phyloP scores from a whole-genome alignment of 331 rosid genomes.

The Quercus lobata region DNA sequence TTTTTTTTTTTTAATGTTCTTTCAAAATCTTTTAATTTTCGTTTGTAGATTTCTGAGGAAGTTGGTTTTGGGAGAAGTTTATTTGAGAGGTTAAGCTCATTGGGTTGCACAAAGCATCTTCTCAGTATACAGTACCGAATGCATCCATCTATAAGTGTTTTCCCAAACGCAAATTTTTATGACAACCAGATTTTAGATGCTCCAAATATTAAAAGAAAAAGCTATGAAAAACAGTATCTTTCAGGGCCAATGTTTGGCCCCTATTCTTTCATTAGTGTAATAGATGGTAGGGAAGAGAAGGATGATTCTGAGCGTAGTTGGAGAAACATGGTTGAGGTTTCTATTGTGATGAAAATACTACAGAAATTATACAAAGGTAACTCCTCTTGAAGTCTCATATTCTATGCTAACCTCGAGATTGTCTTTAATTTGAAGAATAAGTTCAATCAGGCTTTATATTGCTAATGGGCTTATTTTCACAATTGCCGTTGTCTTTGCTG shows the following conservation, averaged over 20 bases:
- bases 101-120: slow-evolving; percentile 41
- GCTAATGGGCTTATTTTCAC: no score
- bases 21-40: not conserved
- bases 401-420: no score
- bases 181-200: slow-evolving; percentile 43
- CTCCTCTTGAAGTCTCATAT: not conserved
- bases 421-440: no score
- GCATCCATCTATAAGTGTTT: slow-evolving; percentile 72
- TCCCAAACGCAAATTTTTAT: slow-evolving; percentile 61
- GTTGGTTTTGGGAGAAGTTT: slow-evolving; percentile 72
- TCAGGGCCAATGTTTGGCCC: slow-evolving; percentile 61
- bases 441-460: no score
- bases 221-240: slow-evolving; percentile 44
- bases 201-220: slow-evolving; percentile 30
- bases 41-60: slow-evolving; percentile 36
- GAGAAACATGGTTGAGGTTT: slow-evolving; percentile 68
- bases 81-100: slow-evolving; percentile 48
- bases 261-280: slow-evolving; percentile 58
- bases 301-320: slow-evolving; percentile 56
- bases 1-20: no score
- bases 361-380: slow-evolving; percentile 47
- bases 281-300: slow-evolving; percentile 51
- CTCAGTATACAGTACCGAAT: slow-evolving; percentile 64
- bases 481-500: no score
- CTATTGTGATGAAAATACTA: slow-evolving; percentile 43